Evolutionary conservation across 202 grass and related monocot genomes (phyloP).

Genomic region (Elaeis oleifera): DNA sequence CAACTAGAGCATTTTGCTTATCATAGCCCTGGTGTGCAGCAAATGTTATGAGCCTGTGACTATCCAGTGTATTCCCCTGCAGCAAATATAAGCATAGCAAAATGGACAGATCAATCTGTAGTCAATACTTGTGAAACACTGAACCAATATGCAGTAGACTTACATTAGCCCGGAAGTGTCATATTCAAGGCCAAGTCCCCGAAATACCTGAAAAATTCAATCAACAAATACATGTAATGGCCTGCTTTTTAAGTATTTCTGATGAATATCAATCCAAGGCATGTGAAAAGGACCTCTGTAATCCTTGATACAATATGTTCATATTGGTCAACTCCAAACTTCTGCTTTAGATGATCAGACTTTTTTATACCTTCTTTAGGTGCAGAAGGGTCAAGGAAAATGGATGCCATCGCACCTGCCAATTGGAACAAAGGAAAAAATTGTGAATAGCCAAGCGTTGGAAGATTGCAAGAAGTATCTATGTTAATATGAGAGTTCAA

Average conservation of each 20-base stretch:
- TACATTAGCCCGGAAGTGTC: constrained; percentile 78
- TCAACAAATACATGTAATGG: constrained; percentile 3
- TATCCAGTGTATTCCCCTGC: constrained; percentile 73
- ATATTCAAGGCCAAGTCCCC: constrained; percentile 69
- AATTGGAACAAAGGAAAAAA: constrained; percentile 1
- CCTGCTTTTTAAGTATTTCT: constrained; percentile 10
- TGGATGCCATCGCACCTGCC: constrained; percentile 85
- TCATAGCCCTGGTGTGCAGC: constrained; percentile 65
- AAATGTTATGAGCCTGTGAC: constrained; percentile 85
- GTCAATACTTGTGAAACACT: no score
- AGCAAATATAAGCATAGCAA: constrained; percentile 28
- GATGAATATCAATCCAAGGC: background rate
- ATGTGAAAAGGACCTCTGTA: constrained; percentile 43
- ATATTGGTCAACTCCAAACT: constrained; percentile 62
- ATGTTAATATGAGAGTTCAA: background rate
- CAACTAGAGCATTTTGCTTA: constrained; percentile 88
- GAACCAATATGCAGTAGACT: constrained; percentile 17
- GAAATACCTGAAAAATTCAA: constrained; percentile 48
- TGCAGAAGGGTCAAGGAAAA: constrained; percentile 69
- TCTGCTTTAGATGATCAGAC: constrained; percentile 50
- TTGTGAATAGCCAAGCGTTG: background rate
- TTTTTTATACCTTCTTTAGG: constrained; percentile 86
- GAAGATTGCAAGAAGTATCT: background rate
- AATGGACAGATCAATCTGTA: no score
- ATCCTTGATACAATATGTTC: constrained; percentile 60